Conservation (phyloP, 805 yeast genomes). For the Metschnikowia chrysomelidarum region DNA sequence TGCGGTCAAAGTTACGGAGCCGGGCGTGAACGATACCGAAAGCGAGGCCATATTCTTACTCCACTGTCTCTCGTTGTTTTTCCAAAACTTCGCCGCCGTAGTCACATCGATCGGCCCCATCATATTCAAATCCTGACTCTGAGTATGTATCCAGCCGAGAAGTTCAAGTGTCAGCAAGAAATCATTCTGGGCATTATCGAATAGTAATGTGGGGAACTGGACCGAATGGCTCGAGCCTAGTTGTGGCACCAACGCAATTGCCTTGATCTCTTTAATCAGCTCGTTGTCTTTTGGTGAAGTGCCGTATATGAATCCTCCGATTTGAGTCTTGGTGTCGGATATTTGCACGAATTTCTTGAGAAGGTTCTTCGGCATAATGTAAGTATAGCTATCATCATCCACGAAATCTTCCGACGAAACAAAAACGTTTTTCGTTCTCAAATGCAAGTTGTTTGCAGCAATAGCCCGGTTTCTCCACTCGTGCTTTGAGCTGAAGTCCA, state of each 20-base stretch:
- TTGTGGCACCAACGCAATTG: conserved; percentile 83
- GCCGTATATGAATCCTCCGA: conserved; percentile 82
- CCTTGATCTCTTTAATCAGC: conserved; percentile 72
- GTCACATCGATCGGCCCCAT: conserved; percentile 73
- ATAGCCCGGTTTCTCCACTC: conserved; percentile 92
- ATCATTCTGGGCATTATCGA: conserved; percentile 38
- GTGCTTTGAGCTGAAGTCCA: conserved; percentile 74
- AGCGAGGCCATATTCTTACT: conserved; percentile 50
- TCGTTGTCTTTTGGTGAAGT: conserved; percentile 68
- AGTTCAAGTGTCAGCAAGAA: conserved; percentile 56
- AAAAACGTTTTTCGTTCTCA: conserved; percentile 68
- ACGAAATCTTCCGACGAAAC: conserved; percentile 60
- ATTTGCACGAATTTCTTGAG: conserved; percentile 74
- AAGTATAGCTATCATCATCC: conserved; percentile 56
- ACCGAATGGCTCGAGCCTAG: conserved; percentile 69
- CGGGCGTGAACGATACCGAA: conserved; percentile 73
- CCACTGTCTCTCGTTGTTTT: conserved; percentile 38
- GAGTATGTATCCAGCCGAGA: conserved; percentile 94
- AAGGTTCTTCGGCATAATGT: conserved; percentile 78
- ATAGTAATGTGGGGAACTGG: conserved; percentile 52
- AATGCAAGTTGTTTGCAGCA: conserved; percentile 66
- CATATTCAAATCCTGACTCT: conserved; percentile 58
- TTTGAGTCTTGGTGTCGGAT: conserved; percentile 76
- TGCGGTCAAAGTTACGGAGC: conserved; percentile 76
- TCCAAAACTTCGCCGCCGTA: conserved; percentile 47